Base-by-base conservation (phyloP, 345 rosid genomes). In the Eucalyptus curtisii region DNA sequence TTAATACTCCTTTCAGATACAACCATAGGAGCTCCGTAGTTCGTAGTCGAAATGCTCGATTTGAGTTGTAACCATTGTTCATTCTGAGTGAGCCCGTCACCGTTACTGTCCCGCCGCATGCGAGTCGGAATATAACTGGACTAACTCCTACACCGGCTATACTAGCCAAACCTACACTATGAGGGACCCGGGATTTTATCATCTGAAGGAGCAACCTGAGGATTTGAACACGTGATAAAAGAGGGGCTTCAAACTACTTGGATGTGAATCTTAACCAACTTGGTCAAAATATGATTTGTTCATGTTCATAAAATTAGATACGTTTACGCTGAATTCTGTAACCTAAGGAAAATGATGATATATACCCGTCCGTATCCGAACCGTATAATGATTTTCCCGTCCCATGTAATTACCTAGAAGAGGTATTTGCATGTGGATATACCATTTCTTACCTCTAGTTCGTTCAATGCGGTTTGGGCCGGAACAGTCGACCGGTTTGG, bases 81-180 rank as follows among this genome's bases (percentile, higher is more conserved):
- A 40, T 37, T 33, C 8, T 17, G 7, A 33, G 44, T 7, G 13
- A 33, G 7, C 22, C 2, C 2, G 1, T 64, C 9, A 15, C 1
- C 19, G 5, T 7, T 3, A 1, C 10, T 52, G 0, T 4, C 4
- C 5, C 9, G 16, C 5, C 2, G 10, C 8, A 7, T 13, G 1
- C 0, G 5, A 64, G 37, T 64, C 0, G 5, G 5, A 14, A n/a
- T 64, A 13, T n/a, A n/a, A n/a, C 6, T 0, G 0, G 11, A 64
- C 37, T 64, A 64, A 2, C 5, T n/a, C 37, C 20, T n/a, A 14
- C 37, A 27, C 8, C 0, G 4, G 31, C 16, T 59, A 59, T 16
- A 59, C 31, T 25, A 59, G 68, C 31, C 15, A 25, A 59, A 59
- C 20, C 37, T 7, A n/a, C 20, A n/a, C 40, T 4, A n/a, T n/a